Evolutionary conservation across 208 protist genomes (phyloP).

Genomic region (Acanthamoeba sp.): DNA sequence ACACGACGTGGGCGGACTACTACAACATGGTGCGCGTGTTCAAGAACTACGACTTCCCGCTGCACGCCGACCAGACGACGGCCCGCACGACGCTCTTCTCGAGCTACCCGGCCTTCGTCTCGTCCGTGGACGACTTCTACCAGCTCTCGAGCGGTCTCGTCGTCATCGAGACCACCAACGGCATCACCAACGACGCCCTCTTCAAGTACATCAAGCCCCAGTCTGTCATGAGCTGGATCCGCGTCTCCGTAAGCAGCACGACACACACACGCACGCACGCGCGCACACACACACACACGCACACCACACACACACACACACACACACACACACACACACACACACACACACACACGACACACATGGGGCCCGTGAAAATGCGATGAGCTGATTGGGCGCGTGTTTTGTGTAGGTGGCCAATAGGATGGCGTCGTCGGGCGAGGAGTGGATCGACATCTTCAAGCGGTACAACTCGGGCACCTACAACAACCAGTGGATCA

Average conservation of each 20-base stretch:
- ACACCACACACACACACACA: no score
- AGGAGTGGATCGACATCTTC: conserved; percentile 90
- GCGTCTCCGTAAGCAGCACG: conserved; percentile 81
- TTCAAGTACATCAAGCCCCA: conserved; percentile 81
- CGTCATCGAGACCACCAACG: conserved; percentile 90
- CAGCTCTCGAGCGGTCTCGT: conserved; percentile 88
- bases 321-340: no score
- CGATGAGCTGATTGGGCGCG: no score
- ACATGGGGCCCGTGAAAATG: background rate
- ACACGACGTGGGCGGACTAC: conserved; percentile 81
- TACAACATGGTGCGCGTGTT: conserved; percentile 88
- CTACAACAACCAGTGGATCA: conserved; percentile 95
- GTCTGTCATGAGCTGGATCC: conserved; percentile 88
- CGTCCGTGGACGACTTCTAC: conserved; percentile 94
- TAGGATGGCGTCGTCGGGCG: conserved; percentile 39
- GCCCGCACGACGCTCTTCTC: conserved; percentile 87
- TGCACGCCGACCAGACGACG: conserved; percentile 8
- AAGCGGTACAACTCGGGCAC: conserved; percentile 92
- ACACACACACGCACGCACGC: background rate
- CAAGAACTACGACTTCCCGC: conserved; percentile 86
- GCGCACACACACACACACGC: background rate
- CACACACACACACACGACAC: no score
- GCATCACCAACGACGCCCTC: conserved; percentile 85
- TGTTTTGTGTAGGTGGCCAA: conserved; percentile 33
- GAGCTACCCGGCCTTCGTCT: conserved; percentile 90